Evolutionary conservation across 768 basidiomycete species (phyloP).

Genomic region (Tremella yokohamensis): DNA sequence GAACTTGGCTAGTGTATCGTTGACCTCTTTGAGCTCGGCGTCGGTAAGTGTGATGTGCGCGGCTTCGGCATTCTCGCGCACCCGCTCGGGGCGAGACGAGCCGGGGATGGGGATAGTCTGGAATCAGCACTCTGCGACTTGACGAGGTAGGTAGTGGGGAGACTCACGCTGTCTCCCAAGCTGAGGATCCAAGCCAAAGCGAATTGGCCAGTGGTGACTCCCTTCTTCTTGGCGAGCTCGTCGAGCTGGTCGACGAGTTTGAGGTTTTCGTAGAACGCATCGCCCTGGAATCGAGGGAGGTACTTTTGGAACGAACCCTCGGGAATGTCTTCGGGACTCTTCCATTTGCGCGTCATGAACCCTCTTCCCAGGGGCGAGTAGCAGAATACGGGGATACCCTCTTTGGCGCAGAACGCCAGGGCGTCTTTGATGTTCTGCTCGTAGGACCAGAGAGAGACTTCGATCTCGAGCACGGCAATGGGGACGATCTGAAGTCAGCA

Average conservation of each 20-base stretch:
- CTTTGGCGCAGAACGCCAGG: conserved; percentile 58
- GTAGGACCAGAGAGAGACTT: conserved; percentile 63
- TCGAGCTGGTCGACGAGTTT: conserved; percentile 54
- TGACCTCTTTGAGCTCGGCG: conserved; percentile 54
- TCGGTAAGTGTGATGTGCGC: conserved; percentile 54
- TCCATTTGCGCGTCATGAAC: conserved; percentile 48
- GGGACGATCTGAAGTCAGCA: conserved; percentile 56
- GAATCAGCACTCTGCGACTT: neutral
- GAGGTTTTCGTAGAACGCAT: conserved; percentile 55
- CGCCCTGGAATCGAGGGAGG: conserved; percentile 56
- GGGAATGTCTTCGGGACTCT: conserved; percentile 47
- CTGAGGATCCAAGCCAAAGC: conserved; percentile 52
- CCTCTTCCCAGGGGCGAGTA: conserved; percentile 58
- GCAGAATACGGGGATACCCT: conserved; percentile 61
- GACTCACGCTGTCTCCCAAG: conserved; percentile 41
- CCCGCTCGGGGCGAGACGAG: conserved; percentile 53
- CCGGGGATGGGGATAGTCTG: conserved; percentile 58
- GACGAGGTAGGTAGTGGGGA: neutral
- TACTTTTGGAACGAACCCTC: conserved; percentile 54
- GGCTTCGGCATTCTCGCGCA: conserved; percentile 56
- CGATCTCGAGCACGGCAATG: conserved; percentile 64
- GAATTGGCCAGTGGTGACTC: conserved; percentile 53
- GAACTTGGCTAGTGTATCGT: conserved; percentile 45
- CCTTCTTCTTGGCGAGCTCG: conserved; percentile 54
- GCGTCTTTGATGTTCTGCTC: conserved; percentile 58